Conservation (phyloP, 1,284 basidiomycete species). For the Cutaneotrichosporon sp. region DNA sequence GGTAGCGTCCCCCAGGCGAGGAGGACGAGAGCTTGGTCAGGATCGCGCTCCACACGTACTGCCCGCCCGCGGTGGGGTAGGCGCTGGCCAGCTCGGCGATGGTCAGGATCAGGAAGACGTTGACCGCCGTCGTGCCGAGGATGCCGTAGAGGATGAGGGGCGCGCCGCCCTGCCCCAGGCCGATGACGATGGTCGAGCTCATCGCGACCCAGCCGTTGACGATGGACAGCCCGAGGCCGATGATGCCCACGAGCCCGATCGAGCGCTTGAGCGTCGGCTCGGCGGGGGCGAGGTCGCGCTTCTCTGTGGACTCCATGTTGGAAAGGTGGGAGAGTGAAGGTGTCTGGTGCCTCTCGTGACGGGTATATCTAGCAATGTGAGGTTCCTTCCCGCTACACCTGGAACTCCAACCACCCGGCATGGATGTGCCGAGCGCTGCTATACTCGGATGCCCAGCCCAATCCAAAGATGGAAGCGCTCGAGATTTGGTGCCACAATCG, state of each 20-base stretch:
- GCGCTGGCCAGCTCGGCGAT: slow-evolving; percentile 18
- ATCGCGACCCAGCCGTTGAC: slow-evolving; percentile 25
- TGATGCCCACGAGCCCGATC: slow-evolving; percentile 19
- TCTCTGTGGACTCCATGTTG: background rate
- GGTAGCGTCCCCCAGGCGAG: slow-evolving; percentile 1
- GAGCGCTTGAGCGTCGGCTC: slow-evolving; percentile 18
- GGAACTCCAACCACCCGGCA: no score
- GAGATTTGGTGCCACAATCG: no score
- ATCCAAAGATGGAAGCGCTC: no score
- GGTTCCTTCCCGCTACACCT: no score
- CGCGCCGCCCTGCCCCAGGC: slow-evolving; percentile 17
- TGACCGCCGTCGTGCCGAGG: slow-evolving; percentile 15
- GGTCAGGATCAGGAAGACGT: slow-evolving; percentile 13
- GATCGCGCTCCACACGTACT: slow-evolving; percentile 21
- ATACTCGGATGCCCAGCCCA: no score
- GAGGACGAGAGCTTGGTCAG: background rate
- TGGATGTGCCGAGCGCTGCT: no score
- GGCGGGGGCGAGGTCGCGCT: background rate
- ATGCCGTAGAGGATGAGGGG: slow-evolving; percentile 19
- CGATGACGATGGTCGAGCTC: slow-evolving; percentile 22
- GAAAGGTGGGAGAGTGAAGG: background rate
- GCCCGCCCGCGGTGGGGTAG: slow-evolving; percentile 18
- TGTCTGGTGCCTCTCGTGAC: no score
- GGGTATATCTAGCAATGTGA: no score
- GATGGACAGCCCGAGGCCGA: slow-evolving; percentile 22